phyloP scores from a whole-genome alignment of 495 filamentous ascomycete genomes.

The Penicillium cataractarum region DNA sequence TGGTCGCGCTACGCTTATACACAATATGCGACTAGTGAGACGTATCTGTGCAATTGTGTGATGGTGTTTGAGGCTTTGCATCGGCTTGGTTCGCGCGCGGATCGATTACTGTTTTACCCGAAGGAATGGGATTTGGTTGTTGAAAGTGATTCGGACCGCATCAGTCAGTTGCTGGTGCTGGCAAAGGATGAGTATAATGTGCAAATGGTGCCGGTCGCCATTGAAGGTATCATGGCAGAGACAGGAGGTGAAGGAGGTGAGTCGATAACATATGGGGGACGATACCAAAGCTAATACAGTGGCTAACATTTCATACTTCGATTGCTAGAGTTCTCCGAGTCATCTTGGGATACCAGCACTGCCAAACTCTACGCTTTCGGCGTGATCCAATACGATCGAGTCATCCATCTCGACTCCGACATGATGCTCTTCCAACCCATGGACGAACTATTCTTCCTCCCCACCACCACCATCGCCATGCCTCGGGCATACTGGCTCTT shows the following conservation, averaged over 20 bases:
- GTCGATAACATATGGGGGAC: background rate
- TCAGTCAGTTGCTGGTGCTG: slow-evolving; percentile 59
- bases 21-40: slow-evolving; percentile 69
- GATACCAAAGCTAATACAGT: background rate
- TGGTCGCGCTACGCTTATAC: slow-evolving; percentile 71
- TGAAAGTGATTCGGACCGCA: slow-evolving; percentile 41
- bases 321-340: slow-evolving; percentile 21
- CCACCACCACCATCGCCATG: slow-evolving; percentile 61
- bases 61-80: slow-evolving; percentile 73
- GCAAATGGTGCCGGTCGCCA: slow-evolving; percentile 59
- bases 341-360: slow-evolving; percentile 63
- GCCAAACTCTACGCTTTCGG: slow-evolving; percentile 75
- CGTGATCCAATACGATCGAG: slow-evolving; percentile 66
- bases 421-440: slow-evolving; percentile 63
- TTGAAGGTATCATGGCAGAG: slow-evolving; percentile 52
- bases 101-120: slow-evolving; percentile 70
- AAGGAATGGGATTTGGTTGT: slow-evolving; percentile 53
- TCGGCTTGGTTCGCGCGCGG: slow-evolving; percentile 62
- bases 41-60: slow-evolving; percentile 75
- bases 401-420: slow-evolving; percentile 73
- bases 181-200: slow-evolving; percentile 66
- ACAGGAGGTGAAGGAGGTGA: slow-evolving; percentile 37
- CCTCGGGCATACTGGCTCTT: slow-evolving; percentile 73
- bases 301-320: background rate
- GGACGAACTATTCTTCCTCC: slow-evolving; percentile 78